Evolutionary conservation across 1,139 yeast genomes (phyloP).

Genomic region (Taphrina betulina): DNA sequence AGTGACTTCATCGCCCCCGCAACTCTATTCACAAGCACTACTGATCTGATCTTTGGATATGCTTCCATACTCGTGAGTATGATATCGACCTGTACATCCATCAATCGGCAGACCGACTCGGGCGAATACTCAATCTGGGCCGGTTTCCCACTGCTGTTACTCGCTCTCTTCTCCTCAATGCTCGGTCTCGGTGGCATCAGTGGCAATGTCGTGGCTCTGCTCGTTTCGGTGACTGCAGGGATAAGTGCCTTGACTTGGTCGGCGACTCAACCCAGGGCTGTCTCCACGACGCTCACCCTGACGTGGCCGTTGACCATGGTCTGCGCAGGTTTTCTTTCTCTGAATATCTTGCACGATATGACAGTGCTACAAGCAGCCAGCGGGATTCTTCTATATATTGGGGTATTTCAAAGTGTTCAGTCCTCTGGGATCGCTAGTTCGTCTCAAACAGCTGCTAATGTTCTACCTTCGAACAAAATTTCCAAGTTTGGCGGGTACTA

Average conservation of each 20-base stretch:
- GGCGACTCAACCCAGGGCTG: constrained; percentile 10
- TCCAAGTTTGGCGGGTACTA: constrained; percentile 5
- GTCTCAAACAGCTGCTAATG: constrained; percentile 13
- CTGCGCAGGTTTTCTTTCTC: not conserved
- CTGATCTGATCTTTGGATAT: not conserved
- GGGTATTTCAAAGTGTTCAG: not conserved
- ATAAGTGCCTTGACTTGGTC: not conserved
- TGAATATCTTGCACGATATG: not conserved
- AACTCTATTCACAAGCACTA: not conserved
- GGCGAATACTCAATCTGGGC: constrained; percentile 1
- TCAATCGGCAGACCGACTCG: not conserved
- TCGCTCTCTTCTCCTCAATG: not conserved
- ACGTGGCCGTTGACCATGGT: not conserved
- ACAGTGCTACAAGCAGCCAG: not conserved
- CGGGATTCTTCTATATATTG: not conserved
- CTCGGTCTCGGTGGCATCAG: not conserved
- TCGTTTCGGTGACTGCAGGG: too few species aligned
- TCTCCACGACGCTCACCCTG: constrained; percentile 6
- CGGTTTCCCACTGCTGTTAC: not conserved
- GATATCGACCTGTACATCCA: not conserved
- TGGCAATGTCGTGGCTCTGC: not conserved
- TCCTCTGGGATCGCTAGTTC: not conserved
- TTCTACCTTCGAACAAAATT: not conserved
- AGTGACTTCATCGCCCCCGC: not conserved
- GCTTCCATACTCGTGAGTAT: not conserved